Conservation (phyloP, 2,329 filamentous ascomycete species). For the Fusarium sp. region DNA sequence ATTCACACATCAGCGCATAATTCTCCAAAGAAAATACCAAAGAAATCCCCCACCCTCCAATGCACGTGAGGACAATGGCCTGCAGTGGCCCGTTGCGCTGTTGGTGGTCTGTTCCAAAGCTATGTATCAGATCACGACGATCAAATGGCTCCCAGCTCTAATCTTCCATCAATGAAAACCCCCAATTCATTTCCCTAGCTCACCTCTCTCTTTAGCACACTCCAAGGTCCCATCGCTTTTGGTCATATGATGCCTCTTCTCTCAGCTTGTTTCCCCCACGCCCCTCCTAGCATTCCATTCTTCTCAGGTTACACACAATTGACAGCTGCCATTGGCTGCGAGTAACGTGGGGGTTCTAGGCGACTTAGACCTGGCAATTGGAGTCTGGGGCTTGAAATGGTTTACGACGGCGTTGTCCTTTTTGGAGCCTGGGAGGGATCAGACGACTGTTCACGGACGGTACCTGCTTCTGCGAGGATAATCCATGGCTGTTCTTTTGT, state of each 20-base stretch:
- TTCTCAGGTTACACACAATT: conserved; percentile 43
- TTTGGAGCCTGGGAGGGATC: conserved; percentile 27
- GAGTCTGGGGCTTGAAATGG: conserved; percentile 17
- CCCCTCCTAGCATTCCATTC: conserved; percentile 14
- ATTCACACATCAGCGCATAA: background rate
- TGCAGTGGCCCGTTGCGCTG: conserved; percentile 41
- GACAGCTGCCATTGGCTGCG: conserved; percentile 31
- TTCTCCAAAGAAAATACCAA: background rate
- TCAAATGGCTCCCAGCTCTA: conserved; percentile 4
- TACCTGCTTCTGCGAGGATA: conserved; percentile 45
- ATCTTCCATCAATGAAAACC: conserved; percentile 16
- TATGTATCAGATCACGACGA: conserved; percentile 20
- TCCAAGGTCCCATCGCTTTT: conserved; percentile 10
- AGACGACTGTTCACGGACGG: conserved; percentile 43
- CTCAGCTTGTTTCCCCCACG: conserved; percentile 4
- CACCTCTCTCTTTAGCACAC: background rate
- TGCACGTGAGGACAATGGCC: conserved; percentile 42
- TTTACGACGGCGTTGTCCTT: conserved; percentile 9
- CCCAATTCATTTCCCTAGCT: background rate
- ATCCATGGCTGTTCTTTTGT: conserved; percentile 12
- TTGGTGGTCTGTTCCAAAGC: conserved; percentile 1
- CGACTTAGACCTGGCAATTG: conserved; percentile 20
- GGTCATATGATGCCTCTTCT: conserved; percentile 18
- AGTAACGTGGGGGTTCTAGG: conserved; percentile 36
- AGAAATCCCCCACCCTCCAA: conserved; percentile 35